These are phyloP conservation scores for Phytophthora melonis DNA, from an alignment of 352 stramenopile species.

Conservation along the genomic window DNA sequence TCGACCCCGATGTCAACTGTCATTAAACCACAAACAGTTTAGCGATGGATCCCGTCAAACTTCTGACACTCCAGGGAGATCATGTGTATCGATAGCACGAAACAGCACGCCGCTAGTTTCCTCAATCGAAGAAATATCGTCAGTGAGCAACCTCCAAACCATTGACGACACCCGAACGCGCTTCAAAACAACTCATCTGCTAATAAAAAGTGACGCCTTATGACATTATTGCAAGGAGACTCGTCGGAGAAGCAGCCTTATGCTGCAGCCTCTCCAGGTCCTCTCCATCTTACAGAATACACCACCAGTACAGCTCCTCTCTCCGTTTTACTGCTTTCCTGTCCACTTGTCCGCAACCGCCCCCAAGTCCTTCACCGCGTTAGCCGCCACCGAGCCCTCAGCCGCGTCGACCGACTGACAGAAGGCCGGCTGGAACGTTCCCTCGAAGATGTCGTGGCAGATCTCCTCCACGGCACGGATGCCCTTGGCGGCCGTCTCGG, in stretches of 20 bases:
- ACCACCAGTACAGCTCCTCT: background rate
- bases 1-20: no score
- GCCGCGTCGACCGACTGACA: slow-evolving; percentile 51
- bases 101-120: slow-evolving; percentile 1
- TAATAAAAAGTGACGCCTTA: slow-evolving; percentile 37
- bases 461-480: slow-evolving; percentile 84
- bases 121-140: slow-evolving; percentile 8
- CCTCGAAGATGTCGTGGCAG: slow-evolving; percentile 89
- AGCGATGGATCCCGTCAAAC: no score
- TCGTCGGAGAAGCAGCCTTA: background rate
- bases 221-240: background rate
- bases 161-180: slow-evolving; percentile 6
- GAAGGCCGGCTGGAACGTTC: slow-evolving; percentile 73
- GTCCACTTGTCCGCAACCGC: slow-evolving; percentile 6
- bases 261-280: background rate
- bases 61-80: no score
- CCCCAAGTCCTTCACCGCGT: slow-evolving; percentile 9
- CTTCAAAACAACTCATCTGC: background rate
- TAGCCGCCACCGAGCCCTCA: slow-evolving; percentile 15
- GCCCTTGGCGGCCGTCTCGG: slow-evolving; percentile 81
- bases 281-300: background rate
- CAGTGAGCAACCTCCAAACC: slow-evolving; percentile 1
- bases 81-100: no score
- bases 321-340: slow-evolving; percentile 21
- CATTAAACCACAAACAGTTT: no score